Evolutionary conservation across 768 basidiomycete species (phyloP), one percentile per base, ranked within the genome.

Genomic region (Dioszegia aurantiaca): DNA sequence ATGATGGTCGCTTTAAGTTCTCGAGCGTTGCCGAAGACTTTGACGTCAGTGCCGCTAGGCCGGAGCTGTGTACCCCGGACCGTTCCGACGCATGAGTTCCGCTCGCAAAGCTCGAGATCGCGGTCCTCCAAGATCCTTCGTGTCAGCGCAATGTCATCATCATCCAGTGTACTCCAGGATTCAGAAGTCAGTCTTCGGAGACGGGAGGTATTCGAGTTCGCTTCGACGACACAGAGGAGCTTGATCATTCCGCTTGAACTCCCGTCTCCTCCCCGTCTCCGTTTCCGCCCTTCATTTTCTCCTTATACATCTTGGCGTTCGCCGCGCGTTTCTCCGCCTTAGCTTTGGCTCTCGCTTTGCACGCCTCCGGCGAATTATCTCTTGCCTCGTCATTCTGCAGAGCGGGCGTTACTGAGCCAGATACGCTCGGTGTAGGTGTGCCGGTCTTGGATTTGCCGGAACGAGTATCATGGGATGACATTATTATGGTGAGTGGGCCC

Each of bases 401-500:
- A 4, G 41, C 54, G 6, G 51, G 51, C 3, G 51, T 53, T 6
- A 24, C 17, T 17, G 51, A 53, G 36, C 31, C 30, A 9, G 48
- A 51, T 24, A 23, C 44, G 46, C 46, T 28, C 2, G 46, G 21
- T 19, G 28, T 30, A 3, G 46, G 27, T 3, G 8, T 31, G 14
- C 37, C 8, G 4, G 51, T 9, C 30, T 53, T 53, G 12, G 51
- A 23, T 17, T 56, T 47, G 31, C 45, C 47, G 19, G 56, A 48
- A 3, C 47, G 5, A 9, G 40, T 24, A 39, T 48, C 41, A 3
- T 27, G 37, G n/a, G 44, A 46, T 8, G 28, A 33, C 23, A 70
- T 59, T 23, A 68, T 46, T 33, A 73, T 69, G 0, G 72, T 73
- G n/a, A 70, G 60, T 23, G 72, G 72, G 2, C 72, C 73, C 70